phyloP scores from a whole-genome alignment of 2,329 filamentous ascomycete genomes.

The Hypomyces rosellus region DNA sequence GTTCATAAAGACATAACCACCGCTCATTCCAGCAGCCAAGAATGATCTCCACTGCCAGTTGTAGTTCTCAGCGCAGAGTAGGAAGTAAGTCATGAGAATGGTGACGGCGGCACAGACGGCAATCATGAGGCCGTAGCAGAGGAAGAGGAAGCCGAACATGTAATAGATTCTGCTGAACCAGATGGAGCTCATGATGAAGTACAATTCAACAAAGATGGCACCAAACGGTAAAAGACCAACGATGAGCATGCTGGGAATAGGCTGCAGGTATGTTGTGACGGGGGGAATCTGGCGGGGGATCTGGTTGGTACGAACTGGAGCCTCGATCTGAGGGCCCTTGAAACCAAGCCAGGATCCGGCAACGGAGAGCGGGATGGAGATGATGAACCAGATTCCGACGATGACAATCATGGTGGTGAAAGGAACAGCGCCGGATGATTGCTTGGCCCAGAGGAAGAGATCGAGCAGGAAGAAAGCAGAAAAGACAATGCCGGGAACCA shows the following conservation, averaged over 20 bases:
- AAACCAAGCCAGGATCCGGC: conserved; percentile 92
- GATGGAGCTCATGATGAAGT: conserved; percentile 98
- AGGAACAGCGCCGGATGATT: conserved; percentile 87
- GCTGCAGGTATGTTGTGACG: conserved; percentile 72
- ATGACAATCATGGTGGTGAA: conserved; percentile 96
- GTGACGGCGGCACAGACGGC: conserved; percentile 90
- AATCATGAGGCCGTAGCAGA: conserved; percentile 96
- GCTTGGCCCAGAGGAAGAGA: conserved; percentile 90
- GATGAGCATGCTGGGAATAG: conserved; percentile 82
- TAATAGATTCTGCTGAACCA: conserved; percentile 99
- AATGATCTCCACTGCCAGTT: conserved; percentile 99
- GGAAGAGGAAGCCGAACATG: conserved; percentile 99
- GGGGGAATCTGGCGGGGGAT: conserved; percentile 95
- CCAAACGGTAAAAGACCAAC: conserved; percentile 91
- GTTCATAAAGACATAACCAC: conserved; percentile 86
- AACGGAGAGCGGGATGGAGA: conserved; percentile 86
- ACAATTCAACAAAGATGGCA: conserved; percentile 95
- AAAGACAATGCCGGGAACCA: conserved; percentile 85
- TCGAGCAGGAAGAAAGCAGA: conserved; percentile 86
- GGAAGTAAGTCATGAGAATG: conserved; percentile 89
- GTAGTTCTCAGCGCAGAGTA: conserved; percentile 95
- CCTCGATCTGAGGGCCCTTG: conserved; percentile 61
- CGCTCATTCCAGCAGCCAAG: conserved; percentile 82
- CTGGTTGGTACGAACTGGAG: conserved; percentile 92
- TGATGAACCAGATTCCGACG: conserved; percentile 91